Base-by-base conservation (phyloP, 768 basidiomycete species). In the Gautieria morchelliformis region DNA sequence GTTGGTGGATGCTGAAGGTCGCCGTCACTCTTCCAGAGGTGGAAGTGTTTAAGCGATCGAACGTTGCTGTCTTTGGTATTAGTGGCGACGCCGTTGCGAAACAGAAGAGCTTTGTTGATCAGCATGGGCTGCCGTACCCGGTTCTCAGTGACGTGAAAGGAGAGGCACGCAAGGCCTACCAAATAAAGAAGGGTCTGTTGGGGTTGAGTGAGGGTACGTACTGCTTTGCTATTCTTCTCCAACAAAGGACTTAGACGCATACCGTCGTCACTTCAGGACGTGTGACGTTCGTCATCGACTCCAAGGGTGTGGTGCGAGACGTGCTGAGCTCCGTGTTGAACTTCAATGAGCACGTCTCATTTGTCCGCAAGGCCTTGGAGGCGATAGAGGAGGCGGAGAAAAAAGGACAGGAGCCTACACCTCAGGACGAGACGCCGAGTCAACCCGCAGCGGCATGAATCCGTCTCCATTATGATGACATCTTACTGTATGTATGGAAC, bases 281-380 rank as follows among this genome's bases (percentile, higher is more conserved):
- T 12, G 78, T 82, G 35, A 93, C 90, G 3, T 85, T 90, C 65
- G 74, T 92, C 63, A 82, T 93, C 59, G 88, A 90, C 66, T 74
- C 71, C 51, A 75, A 84, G 52, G 89, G 91, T 9, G 71, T 81
- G 46, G 72, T 93, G 30, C 75, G 85, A 62, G 84, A 81, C 61
- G 78, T 76, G 1, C 65, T 83, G 35, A 83, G 81, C 57, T 72
- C 82, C 0, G 81, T 78, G 8, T 66, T 88, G 60, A 83, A 82
- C 66, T 84, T 76, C 65, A 75, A 71, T 30, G 84, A 79, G 0
- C 89, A 92, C 62, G 70, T 75, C 30, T 84, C 83, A 66, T 89
- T 90, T 63, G 84, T 89, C 7, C 76, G 78, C 40, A 82, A 82
- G 65, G 83, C 82, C 75, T 71, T 90, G 40, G 77, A 77, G 56